Conservation (phyloP, 306 rosid species). For the Aeschynomene evenia region DNA sequence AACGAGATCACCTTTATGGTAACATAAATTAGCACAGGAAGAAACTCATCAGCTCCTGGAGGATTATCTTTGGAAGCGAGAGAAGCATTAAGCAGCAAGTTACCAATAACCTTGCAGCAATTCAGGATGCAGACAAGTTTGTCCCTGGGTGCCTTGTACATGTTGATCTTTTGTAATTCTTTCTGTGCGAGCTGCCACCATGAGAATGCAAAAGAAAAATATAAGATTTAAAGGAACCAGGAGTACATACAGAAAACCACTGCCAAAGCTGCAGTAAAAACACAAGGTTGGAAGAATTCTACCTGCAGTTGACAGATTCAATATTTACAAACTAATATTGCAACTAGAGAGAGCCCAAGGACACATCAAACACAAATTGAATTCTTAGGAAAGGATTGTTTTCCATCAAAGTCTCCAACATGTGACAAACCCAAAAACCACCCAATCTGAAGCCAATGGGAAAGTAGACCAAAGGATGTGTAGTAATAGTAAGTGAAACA, state of each 20-base stretch:
- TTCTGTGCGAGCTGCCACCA: constrained; percentile 91
- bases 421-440: constrained; percentile 5
- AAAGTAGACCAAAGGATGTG: neutral
- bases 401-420: constrained; percentile 2
- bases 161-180: constrained; percentile 92
- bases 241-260: constrained; percentile 1
- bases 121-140: constrained; percentile 88
- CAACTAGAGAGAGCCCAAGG: neutral
- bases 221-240: constrained; percentile 26
- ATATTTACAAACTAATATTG: constrained; percentile 15
- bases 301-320: constrained; percentile 21
- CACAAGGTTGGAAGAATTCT: constrained; percentile 9
- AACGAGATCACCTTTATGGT: constrained; percentile 58
- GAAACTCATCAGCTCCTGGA: constrained; percentile 98
- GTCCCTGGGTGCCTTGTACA: constrained; percentile 98
- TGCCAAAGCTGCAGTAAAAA: constrained; percentile 14
- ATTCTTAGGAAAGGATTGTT: constrained; percentile 5
- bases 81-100: constrained; percentile 86
- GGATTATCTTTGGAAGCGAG: constrained; percentile 75
- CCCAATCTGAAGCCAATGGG: constrained; percentile 17
- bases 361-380: neutral
- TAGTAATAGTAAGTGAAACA: constrained; percentile 3
- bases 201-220: constrained; percentile 21
- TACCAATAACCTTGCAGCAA: constrained; percentile 93
- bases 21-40: constrained; percentile 94